Percentiles rank a stretch among this genome's conserved stretches.
phyloP scores from a whole-genome alignment of 352 stramenopile species.

The Elongisporangium undulatum region DNA sequence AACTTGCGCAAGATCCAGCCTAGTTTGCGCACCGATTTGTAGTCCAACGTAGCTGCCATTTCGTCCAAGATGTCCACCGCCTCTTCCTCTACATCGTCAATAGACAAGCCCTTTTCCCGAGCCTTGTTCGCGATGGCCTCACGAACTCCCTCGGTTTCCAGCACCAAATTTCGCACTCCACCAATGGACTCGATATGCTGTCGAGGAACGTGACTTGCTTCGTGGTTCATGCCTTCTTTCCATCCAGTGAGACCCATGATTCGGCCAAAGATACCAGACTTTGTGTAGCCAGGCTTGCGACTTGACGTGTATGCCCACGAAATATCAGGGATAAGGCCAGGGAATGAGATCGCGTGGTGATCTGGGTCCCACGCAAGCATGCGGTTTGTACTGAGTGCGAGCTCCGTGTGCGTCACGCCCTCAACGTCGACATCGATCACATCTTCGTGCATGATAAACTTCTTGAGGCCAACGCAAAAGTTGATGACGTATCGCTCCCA shows the following conservation, averaged over 20 bases:
- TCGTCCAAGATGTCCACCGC: constrained; percentile 58
- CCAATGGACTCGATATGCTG: constrained; percentile 57
- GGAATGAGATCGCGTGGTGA: constrained; percentile 87
- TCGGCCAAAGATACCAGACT: constrained; percentile 70
- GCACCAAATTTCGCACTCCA: constrained; percentile 63
- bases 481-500: constrained; percentile 87
- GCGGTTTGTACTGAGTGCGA: constrained; percentile 71
- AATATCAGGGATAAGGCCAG: constrained; percentile 77
- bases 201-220: constrained; percentile 80
- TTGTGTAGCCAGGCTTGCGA: constrained; percentile 84
- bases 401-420: constrained; percentile 73
- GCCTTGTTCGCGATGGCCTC: constrained; percentile 43
- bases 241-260: constrained; percentile 87
- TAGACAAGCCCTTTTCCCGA: constrained; percentile 17
- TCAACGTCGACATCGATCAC: constrained; percentile 82
- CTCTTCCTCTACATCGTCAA: constrained; percentile 48
- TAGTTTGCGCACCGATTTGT: constrained; percentile 69
- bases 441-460: constrained; percentile 79
- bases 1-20: constrained; percentile 82
- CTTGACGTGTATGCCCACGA: constrained; percentile 89
- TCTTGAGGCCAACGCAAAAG: constrained; percentile 78
- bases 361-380: constrained; percentile 87
- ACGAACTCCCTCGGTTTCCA: constrained; percentile 58
- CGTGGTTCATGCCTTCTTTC: constrained; percentile 82
- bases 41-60: constrained; percentile 79